Conservation (phyloP, 2,329 filamentous ascomycete genomes). For the Ophiocordyceps polyrhachis-furcata region DNA sequence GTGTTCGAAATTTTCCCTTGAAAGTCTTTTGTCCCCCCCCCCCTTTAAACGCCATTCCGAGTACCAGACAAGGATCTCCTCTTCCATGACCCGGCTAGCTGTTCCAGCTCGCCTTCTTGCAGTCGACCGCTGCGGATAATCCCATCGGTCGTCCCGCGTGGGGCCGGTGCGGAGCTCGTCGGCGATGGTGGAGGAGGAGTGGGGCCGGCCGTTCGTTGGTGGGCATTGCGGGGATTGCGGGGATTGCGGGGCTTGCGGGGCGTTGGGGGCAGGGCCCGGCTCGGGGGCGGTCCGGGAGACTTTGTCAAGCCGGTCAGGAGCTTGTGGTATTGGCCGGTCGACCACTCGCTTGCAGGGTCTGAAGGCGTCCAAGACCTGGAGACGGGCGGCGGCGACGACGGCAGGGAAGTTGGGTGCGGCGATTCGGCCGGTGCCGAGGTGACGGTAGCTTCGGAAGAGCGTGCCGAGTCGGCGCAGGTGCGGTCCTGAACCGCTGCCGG, state of each 20-base stretch:
- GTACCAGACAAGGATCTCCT: too few species aligned
- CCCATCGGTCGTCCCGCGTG: neutral
- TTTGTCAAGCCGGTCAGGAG: neutral
- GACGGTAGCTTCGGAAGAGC: neutral
- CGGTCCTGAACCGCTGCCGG: too few species aligned
- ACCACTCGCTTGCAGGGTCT: too few species aligned
- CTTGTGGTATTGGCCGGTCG: too few species aligned
- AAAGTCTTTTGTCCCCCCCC: neutral
- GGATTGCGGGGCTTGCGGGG: too few species aligned
- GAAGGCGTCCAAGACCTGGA: too few species aligned
- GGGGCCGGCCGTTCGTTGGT: neutral
- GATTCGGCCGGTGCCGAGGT: neutral
- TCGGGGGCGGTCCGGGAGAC: neutral
- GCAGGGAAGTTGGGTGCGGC: neutral
- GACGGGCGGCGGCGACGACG: neutral
- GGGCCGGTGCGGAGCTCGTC: neutral
- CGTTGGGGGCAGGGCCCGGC: neutral
- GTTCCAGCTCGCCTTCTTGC: neutral
- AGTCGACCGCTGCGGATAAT: neutral
- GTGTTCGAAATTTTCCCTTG: neutral
- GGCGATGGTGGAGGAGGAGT: neutral
- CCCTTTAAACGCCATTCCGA: neutral
- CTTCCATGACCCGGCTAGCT: neutral
- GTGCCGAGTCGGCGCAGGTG: neutral
- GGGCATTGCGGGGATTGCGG: neutral